Conservation (phyloP, 805 yeast genomes). For the Ogataea neopini region DNA sequence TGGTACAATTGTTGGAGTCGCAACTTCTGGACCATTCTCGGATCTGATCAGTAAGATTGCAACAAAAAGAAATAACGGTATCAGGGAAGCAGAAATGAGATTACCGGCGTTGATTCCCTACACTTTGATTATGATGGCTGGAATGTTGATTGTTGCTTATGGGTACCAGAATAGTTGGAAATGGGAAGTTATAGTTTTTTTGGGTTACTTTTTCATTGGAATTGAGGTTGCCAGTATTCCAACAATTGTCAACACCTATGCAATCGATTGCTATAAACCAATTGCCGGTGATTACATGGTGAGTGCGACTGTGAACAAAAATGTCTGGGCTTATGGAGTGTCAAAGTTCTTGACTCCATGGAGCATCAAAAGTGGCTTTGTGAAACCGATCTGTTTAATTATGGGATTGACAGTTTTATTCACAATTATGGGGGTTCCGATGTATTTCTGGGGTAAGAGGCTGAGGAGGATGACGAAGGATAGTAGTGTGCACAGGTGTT, state of each 20-base stretch:
- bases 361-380: conserved; percentile 15
- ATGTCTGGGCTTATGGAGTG: conserved; percentile 20
- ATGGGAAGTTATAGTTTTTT: conserved; percentile 15
- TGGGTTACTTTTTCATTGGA: conserved; percentile 18
- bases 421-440: conserved; percentile 14
- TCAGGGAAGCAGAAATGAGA: conserved; percentile 16
- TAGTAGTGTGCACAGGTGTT: conserved; percentile 15
- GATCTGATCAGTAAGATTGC: conserved; percentile 10
- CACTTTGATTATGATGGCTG: conserved; percentile 14
- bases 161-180: conserved; percentile 17
- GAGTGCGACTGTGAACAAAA: conserved; percentile 20
- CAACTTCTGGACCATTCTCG: conserved; percentile 13
- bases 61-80: conserved; percentile 12
- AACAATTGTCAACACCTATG: conserved; percentile 19
- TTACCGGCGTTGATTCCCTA: conserved; percentile 19
- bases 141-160: conserved; percentile 13
- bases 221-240: conserved; percentile 19
- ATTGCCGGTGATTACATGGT: conserved; percentile 21
- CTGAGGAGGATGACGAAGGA: conserved; percentile 25
- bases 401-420: conserved; percentile 14
- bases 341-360: conserved; percentile 17
- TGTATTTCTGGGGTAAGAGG: conserved; percentile 25
- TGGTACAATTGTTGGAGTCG: conserved; percentile 12
- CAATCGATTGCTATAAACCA: conserved; percentile 21
- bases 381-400: conserved; percentile 13